These are phyloP conservation scores for Botrytis fabae DNA, from an alignment of 2,329 filamentous ascomycete species.

Conservation along the genomic window DNA sequence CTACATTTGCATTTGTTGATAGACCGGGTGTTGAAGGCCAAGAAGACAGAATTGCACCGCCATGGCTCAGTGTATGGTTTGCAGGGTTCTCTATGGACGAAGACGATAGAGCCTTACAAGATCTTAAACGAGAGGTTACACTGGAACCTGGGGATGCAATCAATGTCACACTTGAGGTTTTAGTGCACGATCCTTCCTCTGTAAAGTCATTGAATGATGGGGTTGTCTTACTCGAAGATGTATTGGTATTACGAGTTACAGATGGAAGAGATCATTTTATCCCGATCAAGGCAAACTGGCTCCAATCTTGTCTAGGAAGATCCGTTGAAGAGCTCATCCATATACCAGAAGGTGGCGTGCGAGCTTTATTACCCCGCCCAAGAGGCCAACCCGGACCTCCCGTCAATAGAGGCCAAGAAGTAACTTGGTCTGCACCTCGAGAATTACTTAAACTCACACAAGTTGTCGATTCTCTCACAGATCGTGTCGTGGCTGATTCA, in stretches of 20 bases:
- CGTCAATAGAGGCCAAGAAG: conserved; percentile 50
- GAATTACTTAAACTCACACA: conserved; percentile 91
- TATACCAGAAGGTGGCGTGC: conserved; percentile 80
- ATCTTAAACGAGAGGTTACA: conserved; percentile 50
- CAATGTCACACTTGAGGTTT: conserved; percentile 65
- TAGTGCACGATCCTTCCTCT: conserved; percentile 63
- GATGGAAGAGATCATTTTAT: conserved; percentile 91
- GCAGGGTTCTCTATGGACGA: conserved; percentile 50
- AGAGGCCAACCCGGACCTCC: conserved; percentile 15
- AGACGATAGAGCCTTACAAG: conserved; percentile 27
- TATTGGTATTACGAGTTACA: conserved; percentile 80
- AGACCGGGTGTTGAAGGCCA: conserved; percentile 62
- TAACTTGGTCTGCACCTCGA: conserved; percentile 78
- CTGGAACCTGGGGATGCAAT: conserved; percentile 84
- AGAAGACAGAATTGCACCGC: conserved; percentile 47
- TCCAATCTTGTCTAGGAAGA: conserved; percentile 77
- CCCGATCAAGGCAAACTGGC: conserved; percentile 75
- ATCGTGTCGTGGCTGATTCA: conserved; percentile 59
- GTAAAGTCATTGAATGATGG: conserved; percentile 72
- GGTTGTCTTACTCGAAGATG: conserved; percentile 69
- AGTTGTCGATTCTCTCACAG: conserved; percentile 61
- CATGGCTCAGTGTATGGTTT: conserved; percentile 73
- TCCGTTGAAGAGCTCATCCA: conserved; percentile 87
- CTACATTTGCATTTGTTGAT: conserved; percentile 78
- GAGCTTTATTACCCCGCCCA: conserved; percentile 46